Base-by-base conservation (phyloP, 1,284 basidiomycete species). In the Mrakiaceae sp. region DNA sequence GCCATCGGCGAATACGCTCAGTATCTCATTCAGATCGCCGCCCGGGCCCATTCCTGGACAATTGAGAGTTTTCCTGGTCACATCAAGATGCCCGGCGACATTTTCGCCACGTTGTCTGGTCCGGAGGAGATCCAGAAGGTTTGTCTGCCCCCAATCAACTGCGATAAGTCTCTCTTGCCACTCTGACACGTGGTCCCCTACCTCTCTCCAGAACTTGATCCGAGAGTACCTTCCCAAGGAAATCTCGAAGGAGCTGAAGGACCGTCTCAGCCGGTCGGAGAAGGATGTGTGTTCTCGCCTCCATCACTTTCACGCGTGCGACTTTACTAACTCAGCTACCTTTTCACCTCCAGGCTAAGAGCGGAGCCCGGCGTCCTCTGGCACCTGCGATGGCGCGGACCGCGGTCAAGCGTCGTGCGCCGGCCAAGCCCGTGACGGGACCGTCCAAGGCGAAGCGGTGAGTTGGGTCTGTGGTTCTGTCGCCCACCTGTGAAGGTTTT, bases 1-100 rank as follows among this genome's bases (percentile, higher is more conserved):
- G 82, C 85, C n/a, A 79, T 91, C 58, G 86, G 86, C 68, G 96
- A 98, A 72, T 79, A 98, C 4, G 86, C 93, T 0, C 89, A 96
- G 75, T 83, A 90, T 68, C 78, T 96, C 48, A 88, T 98, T 74
- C 88, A 86, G 71, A 77, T 79, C 0, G 81, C 83, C 27, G 86
- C 89, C 0, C 81, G 83, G 47, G 69, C 77, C 3, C 81, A 87
- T 59, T 81, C 81, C 3, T 97, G 94, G 91, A 82, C 81, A 3
- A 77, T 98, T 6, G 79, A 84, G 61, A 86, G 83, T 39, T 91
- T 88, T 73, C 90, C 90, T 0, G 88, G 86, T 42, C 87, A 87
- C 72, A 78, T 95, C 47, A 83, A 83, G 68, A 75, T 98, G 42
- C 93, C 93, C 0, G 74, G 79, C 6, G 93, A 97, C 74, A 90